Percentiles rank a stretch among this genome's conserved stretches.
Conservation (phyloP, 768 basidiomycete species). For the Hericium rajendrae region DNA sequence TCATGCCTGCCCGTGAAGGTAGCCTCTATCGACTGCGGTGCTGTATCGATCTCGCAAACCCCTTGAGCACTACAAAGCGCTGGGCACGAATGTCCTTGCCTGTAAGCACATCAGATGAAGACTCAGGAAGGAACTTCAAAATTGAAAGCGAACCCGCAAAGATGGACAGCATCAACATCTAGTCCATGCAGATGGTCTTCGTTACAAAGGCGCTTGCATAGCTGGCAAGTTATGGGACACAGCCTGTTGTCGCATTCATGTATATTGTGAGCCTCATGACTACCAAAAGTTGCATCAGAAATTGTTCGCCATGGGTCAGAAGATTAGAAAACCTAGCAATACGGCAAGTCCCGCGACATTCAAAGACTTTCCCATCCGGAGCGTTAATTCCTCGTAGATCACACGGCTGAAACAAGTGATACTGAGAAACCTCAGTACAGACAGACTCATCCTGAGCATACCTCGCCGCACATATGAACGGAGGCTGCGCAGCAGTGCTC, state of each 20-base stretch:
- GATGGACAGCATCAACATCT: constrained; percentile 29
- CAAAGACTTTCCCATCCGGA: constrained; percentile 1
- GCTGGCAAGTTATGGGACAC: constrained; percentile 44
- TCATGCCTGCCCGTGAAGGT: constrained; percentile 52
- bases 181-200: constrained; percentile 44
- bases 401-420: constrained; percentile 6
- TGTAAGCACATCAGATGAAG: constrained; percentile 13
- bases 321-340: neutral
- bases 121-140: too few species aligned
- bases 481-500: constrained; percentile 46
- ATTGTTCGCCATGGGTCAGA: neutral
- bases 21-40: constrained; percentile 50
- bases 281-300: constrained; percentile 12
- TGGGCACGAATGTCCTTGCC: constrained; percentile 42
- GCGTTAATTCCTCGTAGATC: constrained; percentile 3
- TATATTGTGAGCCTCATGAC: constrained; percentile 33
- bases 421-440: neutral
- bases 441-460: constrained; percentile 11
- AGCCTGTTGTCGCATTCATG: constrained; percentile 43
- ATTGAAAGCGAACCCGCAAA: constrained; percentile 40
- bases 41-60: constrained; percentile 49
- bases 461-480: constrained; percentile 48
- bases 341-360: constrained; percentile 7
- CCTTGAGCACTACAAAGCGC: constrained; percentile 34
- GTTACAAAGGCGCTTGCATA: constrained; percentile 47